Base-by-base conservation (phyloP, 2,329 filamentous ascomycete genomes). In the Niveomyces coronatus region DNA sequence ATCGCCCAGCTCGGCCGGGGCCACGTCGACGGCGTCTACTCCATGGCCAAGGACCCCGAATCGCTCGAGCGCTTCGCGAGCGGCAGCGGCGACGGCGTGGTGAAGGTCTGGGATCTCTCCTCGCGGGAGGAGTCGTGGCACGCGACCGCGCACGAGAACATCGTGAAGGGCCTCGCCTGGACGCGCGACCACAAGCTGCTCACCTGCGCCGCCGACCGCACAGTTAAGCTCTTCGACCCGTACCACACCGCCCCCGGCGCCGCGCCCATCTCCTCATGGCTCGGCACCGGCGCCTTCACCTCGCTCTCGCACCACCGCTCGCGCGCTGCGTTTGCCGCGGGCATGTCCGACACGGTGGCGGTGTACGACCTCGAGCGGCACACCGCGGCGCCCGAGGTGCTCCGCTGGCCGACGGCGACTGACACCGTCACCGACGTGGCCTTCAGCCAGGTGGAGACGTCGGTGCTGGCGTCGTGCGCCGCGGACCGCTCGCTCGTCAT, bases 371-470 rank as follows among this genome's bases (percentile, higher is more conserved):
- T 91, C 31, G 81, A 85, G 37, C 75, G 85, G 30, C 81, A 85
- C 41, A 85, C 82, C 19, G 79, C 83, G 1, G 83, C 87, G 1
- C 80, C 84, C 5, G 85, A 94, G 58, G 81, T 83, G 17, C 70
- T 95, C 11, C 73, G 77, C 45, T 95, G 88, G 86, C 89, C 89
- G 4, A 91, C 83, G 5, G 77, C 81, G 9, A 80, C 85, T 42
- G 91, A 94, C 59, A 96, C 91, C 4, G 91, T 96, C 60, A 94
- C 78, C 30, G 74, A 82, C 10, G 74, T 95, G 41, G 74, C 84
- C 29, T 94, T 96, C 67, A 98, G 96, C 63, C 82, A 93, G 55
- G 83, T 85, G 26, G 91, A 98, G 65, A 94, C 89, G 0, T 93
- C 85, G 0, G 76, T 98, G 30, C 67, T 98, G 20, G 91, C 80